These are phyloP conservation scores for Agaricus blazei DNA, from an alignment of 768 basidiomycete genomes.

Conservation along the genomic window DNA sequence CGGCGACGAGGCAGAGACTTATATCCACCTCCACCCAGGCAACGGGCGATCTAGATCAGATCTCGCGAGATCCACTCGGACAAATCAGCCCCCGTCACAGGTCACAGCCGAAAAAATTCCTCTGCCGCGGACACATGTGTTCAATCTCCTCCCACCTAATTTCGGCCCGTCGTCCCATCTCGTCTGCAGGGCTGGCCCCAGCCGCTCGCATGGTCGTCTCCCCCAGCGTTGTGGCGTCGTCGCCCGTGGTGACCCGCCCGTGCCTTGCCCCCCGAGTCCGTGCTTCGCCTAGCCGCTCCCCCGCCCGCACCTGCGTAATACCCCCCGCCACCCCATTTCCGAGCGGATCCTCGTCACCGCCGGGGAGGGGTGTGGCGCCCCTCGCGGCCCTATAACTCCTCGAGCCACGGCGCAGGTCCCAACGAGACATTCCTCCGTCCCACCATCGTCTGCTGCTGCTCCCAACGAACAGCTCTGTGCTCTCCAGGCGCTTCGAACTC, in stretches of 20 bases:
- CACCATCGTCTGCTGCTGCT: not conserved
- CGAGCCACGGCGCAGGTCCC: not conserved
- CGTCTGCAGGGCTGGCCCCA: not conserved
- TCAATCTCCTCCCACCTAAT: slow-evolving; percentile 1
- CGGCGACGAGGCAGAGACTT: slow-evolving; percentile 7
- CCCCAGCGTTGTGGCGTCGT: no score
- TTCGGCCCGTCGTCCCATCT: slow-evolving; percentile 1
- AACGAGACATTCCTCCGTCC: not conserved
- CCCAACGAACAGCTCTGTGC: not conserved
- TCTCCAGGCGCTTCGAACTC: not conserved
- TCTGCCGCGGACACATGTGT: slow-evolving; percentile 10
- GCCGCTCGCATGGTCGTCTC: no score
- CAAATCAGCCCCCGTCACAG: slow-evolving; percentile 6
- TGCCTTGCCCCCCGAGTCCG: no score
- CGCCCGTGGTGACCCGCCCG: no score
- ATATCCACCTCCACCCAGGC: slow-evolving; percentile 1
- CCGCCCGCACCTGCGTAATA: not conserved
- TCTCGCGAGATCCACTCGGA: slow-evolving; percentile 5
- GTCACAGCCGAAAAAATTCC: slow-evolving; percentile 10
- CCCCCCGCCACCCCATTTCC: not conserved
- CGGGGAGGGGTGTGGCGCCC: no score
- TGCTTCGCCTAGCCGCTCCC: no score
- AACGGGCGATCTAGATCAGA: slow-evolving; percentile 9
- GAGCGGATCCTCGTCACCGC: not conserved
- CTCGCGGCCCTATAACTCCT: no score